phyloP scores from a whole-genome alignment of 495 filamentous ascomycete species.

The Staphylotrichum longicolle region DNA sequence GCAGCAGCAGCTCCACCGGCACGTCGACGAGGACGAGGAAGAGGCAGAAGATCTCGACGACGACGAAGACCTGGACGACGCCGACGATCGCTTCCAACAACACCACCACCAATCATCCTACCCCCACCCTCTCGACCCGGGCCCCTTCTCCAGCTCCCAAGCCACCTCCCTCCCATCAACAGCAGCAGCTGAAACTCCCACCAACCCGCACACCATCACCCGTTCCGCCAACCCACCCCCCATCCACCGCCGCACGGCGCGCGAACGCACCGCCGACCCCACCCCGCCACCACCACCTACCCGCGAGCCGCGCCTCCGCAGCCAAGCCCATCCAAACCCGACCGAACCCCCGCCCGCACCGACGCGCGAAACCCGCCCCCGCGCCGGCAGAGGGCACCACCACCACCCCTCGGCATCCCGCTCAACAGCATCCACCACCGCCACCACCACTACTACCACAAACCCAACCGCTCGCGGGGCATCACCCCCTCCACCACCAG shows the following conservation, averaged over 20 bases:
- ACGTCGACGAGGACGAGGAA: conserved; percentile 7
- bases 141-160: not conserved
- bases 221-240: not conserved
- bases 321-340: not conserved
- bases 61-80: conserved; percentile 32
- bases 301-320: not conserved
- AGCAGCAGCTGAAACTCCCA: conserved; percentile 4
- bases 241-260: conserved; percentile 1
- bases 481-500: no score
- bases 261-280: conserved; percentile 9
- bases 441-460: not conserved
- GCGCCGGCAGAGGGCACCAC: not conserved
- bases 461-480: not conserved
- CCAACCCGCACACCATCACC: conserved; percentile 2
- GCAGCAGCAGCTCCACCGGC: no score
- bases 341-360: no score
- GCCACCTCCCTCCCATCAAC: not conserved
- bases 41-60: conserved; percentile 30
- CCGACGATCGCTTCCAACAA: conserved; percentile 4
- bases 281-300: not conserved
- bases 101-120: conserved; percentile 10
- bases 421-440: not conserved
- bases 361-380: no score
- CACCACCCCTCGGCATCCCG: not conserved
- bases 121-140: no score